These are phyloP conservation scores for Populus simonii DNA, from an alignment of 345 rosid species.

Conservation along the genomic window DNA sequence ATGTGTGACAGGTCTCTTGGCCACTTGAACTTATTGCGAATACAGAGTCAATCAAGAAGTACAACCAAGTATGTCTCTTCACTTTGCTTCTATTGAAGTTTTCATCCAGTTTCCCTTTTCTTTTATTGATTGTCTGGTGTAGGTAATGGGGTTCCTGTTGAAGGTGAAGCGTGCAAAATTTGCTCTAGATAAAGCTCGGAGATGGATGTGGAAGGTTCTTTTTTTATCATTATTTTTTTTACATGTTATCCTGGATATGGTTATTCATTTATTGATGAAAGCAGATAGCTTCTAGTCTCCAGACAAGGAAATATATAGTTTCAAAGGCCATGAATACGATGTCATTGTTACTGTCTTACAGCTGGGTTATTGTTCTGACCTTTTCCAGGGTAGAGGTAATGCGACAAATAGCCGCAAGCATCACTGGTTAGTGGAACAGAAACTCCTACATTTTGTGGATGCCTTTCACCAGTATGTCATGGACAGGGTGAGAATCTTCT, in stretches of 20 bases:
- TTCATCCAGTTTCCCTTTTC: constrained; percentile 11
- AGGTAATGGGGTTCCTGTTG: constrained; percentile 93
- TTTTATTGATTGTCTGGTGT: constrained; percentile 31
- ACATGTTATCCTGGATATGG: background rate
- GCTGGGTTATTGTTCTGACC: constrained; percentile 5
- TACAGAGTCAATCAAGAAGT: constrained; percentile 81
- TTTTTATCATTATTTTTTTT: background rate
- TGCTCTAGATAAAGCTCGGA: constrained; percentile 92
- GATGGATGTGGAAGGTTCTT: constrained; percentile 99
- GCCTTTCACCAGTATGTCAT: constrained; percentile 99
- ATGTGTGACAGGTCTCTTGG: constrained; percentile 76
- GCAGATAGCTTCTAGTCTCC: background rate
- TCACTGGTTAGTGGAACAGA: constrained; percentile 96
- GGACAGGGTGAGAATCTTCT: constrained; percentile 78
- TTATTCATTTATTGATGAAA: background rate
- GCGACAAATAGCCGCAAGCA: constrained; percentile 54
- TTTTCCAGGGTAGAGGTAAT: constrained; percentile 64
- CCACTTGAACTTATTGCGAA: constrained; percentile 97
- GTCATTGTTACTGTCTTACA: background rate
- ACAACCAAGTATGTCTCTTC: constrained; percentile 69
- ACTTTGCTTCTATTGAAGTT: constrained; percentile 18
- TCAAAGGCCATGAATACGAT: background rate
- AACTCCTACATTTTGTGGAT: constrained; percentile 96
- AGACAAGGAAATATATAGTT: background rate
- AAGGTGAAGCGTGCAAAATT: constrained; percentile 97